Conservation (phyloP, 805 yeast genomes). For the Priceomyces haplophilus region DNA sequence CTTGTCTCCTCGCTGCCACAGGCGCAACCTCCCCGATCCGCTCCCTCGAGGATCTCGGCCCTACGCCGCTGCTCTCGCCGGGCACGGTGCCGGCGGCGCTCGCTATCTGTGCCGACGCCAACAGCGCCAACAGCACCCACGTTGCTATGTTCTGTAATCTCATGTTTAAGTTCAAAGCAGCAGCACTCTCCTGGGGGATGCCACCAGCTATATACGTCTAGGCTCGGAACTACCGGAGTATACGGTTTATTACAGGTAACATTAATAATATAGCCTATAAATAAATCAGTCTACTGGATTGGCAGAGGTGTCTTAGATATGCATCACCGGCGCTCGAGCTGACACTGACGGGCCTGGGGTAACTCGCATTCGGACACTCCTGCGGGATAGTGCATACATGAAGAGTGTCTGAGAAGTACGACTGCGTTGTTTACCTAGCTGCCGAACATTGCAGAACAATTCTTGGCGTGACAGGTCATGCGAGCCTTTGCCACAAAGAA, state of each 20-base stretch:
- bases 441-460: too few species aligned
- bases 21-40: background rate
- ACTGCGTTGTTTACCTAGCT: too few species aligned
- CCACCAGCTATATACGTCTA: background rate
- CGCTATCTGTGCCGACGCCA: too few species aligned
- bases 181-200: background rate
- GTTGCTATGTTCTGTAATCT: background rate
- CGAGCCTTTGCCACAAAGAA: too few species aligned
- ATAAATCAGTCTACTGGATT: too few species aligned
- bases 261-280: too few species aligned
- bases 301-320: background rate
- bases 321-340: too few species aligned
- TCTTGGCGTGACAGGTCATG: too few species aligned
- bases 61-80: background rate
- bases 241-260: too few species aligned
- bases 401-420: too few species aligned
- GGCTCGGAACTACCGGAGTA: conserved; percentile 1
- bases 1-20: background rate
- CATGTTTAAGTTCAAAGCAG: background rate
- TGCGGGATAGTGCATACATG: background rate
- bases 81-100: background rate
- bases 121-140: background rate
- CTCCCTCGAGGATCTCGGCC: background rate
- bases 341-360: too few species aligned
- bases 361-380: too few species aligned